These are phyloP conservation scores for Tolypocladium tundrense DNA, from an alignment of 2,329 filamentous ascomycete species.

Conservation along the genomic window DNA sequence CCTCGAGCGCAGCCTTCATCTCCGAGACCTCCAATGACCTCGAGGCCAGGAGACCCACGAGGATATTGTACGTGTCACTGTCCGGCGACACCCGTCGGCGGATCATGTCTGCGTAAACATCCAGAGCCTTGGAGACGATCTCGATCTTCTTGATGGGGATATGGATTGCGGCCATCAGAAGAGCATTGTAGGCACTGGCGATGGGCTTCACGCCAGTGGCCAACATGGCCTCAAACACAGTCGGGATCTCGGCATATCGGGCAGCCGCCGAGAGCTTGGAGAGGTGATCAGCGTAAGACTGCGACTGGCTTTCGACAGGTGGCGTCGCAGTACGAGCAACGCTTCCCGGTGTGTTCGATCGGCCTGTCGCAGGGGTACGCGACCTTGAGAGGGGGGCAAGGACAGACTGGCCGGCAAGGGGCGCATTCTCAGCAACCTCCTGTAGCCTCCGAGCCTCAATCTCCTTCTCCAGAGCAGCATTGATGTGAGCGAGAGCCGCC, in stretches of 20 bases:
- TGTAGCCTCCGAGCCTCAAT: slow-evolving; percentile 45
- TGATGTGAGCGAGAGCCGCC: slow-evolving; percentile 66
- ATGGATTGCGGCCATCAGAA: slow-evolving; percentile 75
- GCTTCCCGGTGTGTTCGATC: slow-evolving; percentile 32
- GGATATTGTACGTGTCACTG: slow-evolving; percentile 74
- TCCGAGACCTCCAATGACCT: slow-evolving; percentile 70
- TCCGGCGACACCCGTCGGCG: slow-evolving; percentile 73
- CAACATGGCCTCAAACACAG: slow-evolving; percentile 84
- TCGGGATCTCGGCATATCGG: slow-evolving; percentile 79
- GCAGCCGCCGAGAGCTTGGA: slow-evolving; percentile 59
- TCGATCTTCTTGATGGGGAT: slow-evolving; percentile 71
- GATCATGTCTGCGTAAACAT: slow-evolving; percentile 96
- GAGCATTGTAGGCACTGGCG: slow-evolving; percentile 80
- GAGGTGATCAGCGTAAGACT: slow-evolving; percentile 69
- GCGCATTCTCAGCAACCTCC: slow-evolving; percentile 33
- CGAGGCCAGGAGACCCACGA: slow-evolving; percentile 72
- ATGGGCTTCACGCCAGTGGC: slow-evolving; percentile 72
- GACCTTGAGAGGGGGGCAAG: slow-evolving; percentile 29
- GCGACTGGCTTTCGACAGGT: slow-evolving; percentile 51
- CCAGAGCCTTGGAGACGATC: slow-evolving; percentile 80
- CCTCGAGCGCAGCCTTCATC: slow-evolving; percentile 63
- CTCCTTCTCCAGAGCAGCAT: slow-evolving; percentile 75
- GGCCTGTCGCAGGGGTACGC: slow-evolving; percentile 29
- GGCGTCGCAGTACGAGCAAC: slow-evolving; percentile 49
- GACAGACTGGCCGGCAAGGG: slow-evolving; percentile 23